phyloP scores from a whole-genome alignment of 345 rosid species.

The Eucalyptus polyanthemos region DNA sequence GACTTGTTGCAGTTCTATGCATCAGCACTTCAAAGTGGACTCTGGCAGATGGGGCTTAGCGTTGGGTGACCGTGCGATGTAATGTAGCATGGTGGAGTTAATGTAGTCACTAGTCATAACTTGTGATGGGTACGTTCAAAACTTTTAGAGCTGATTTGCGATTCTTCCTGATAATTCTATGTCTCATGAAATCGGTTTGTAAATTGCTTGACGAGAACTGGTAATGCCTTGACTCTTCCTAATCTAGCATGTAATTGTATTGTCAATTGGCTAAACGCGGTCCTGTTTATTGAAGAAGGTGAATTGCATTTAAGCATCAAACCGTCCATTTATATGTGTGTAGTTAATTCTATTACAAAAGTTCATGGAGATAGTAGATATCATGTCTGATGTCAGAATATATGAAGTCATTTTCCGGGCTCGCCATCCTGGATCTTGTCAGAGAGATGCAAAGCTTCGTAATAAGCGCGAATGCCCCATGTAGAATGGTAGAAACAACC shows the following conservation, averaged over 20 bases:
- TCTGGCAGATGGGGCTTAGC: slow-evolving; percentile 66
- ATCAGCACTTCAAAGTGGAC: slow-evolving; percentile 82
- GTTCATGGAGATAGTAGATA: rapidly evolving
- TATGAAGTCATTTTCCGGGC: no score
- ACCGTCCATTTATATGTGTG: background rate
- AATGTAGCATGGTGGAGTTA: background rate
- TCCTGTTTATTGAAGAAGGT: background rate
- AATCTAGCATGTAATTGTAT: background rate
- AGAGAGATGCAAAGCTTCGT: no score
- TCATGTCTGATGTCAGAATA: no score
- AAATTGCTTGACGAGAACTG: background rate
- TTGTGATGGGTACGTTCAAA: background rate
- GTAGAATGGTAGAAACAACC: no score
- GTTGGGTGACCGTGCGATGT: background rate
- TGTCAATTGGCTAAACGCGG: background rate
- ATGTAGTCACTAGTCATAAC: background rate
- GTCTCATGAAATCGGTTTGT: background rate
- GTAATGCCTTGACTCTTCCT: background rate
- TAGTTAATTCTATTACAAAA: background rate
- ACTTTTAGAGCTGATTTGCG: background rate
- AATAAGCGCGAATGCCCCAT: no score
- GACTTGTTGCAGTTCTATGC: slow-evolving; percentile 60
- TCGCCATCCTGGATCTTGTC: rapidly evolving
- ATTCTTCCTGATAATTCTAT: background rate
- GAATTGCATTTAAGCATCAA: background rate